A percentile compares a stretch with the other conserved stretches of the same genome.
Evolutionary conservation across 1,284 basidiomycete species (phyloP).

Genomic region (Amylostereum chailletii): DNA sequence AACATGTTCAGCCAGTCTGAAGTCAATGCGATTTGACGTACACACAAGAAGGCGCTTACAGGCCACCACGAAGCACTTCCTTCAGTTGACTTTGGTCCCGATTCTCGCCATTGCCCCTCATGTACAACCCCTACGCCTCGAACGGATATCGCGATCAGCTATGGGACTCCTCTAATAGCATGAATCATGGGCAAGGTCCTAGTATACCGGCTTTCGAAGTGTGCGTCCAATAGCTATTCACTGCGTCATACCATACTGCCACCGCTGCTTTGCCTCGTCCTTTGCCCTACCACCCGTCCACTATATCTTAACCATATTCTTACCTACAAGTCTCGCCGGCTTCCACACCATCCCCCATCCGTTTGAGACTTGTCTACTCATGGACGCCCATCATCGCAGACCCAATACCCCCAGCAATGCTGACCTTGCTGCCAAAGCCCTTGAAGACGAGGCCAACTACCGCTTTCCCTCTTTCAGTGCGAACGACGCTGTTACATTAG

Average conservation of each 20-base stretch:
- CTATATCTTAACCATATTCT: not conserved
- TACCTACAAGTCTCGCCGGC: not conserved
- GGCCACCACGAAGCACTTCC: too few relatives aligned
- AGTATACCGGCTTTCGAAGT: slow-evolving; percentile 11
- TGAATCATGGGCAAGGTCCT: not conserved
- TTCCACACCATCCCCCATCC: not conserved
- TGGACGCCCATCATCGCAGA: slow-evolving; percentile 50
- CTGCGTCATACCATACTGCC: not conserved
- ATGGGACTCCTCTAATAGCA: not conserved
- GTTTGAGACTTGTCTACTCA: slow-evolving; percentile 10
- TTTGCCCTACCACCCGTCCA: too few relatives aligned
- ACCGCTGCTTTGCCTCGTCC: too few relatives aligned
- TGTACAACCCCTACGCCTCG: slow-evolving; percentile 1
- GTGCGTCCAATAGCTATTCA: slow-evolving; percentile 10
- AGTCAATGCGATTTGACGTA: too few relatives aligned
- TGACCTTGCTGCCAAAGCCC: slow-evolving; percentile 60
- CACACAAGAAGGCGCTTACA: too few relatives aligned
- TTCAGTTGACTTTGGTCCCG: not conserved
- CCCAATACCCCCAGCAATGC: slow-evolving; percentile 55
- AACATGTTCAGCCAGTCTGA: too few relatives aligned
- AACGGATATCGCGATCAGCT: slow-evolving; percentile 7
- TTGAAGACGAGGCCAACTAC: slow-evolving; percentile 58
- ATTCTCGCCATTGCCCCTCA: not conserved
- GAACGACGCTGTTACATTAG: slow-evolving; percentile 70
- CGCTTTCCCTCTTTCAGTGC: slow-evolving; percentile 68